Conservation (phyloP, 441 rosid genomes). For the Lepidium campestre region DNA sequence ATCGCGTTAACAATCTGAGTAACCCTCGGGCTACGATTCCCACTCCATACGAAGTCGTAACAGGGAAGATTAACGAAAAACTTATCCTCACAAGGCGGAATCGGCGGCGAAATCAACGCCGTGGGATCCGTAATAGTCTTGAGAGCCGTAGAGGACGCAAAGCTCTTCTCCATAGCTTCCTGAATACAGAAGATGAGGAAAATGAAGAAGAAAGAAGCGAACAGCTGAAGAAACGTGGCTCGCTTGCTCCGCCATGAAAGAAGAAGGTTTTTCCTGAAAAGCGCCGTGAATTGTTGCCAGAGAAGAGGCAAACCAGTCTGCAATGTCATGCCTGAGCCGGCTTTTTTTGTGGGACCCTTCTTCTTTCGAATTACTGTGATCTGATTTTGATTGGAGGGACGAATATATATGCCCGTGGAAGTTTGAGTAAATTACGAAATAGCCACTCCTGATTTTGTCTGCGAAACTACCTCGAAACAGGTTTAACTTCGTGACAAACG, state of each 20-base stretch:
- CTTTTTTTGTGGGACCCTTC: background rate
- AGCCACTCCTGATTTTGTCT: background rate
- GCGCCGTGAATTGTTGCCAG: slow-evolving; percentile 55
- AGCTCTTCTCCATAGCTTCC: slow-evolving; percentile 37
- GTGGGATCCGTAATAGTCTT: slow-evolving; percentile 41
- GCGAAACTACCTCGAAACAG: background rate
- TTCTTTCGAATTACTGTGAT: slow-evolving; percentile 7
- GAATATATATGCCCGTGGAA: background rate
- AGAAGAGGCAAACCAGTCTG: slow-evolving; percentile 47
- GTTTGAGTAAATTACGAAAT: background rate
- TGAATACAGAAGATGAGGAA: slow-evolving; percentile 70
- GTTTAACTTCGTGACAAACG: background rate
- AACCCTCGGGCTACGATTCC: slow-evolving; percentile 46
- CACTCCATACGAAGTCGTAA: slow-evolving; percentile 89
- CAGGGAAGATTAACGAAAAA: slow-evolving; percentile 54
- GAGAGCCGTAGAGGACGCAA: slow-evolving; percentile 31
- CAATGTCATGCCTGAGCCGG: slow-evolving; percentile 33
- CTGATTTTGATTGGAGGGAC: background rate
- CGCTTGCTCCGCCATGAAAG: slow-evolving; percentile 87
- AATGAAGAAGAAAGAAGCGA: slow-evolving; percentile 83
- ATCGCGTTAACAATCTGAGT: slow-evolving; percentile 40
- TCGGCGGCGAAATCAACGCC: slow-evolving; percentile 44
- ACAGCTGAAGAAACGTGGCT: slow-evolving; percentile 70
- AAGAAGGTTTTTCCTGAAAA: slow-evolving; percentile 64
- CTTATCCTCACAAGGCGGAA: slow-evolving; percentile 82